phyloP scores from a whole-genome alignment of 805 yeast genomes.

The Suhomyces emberorum region DNA sequence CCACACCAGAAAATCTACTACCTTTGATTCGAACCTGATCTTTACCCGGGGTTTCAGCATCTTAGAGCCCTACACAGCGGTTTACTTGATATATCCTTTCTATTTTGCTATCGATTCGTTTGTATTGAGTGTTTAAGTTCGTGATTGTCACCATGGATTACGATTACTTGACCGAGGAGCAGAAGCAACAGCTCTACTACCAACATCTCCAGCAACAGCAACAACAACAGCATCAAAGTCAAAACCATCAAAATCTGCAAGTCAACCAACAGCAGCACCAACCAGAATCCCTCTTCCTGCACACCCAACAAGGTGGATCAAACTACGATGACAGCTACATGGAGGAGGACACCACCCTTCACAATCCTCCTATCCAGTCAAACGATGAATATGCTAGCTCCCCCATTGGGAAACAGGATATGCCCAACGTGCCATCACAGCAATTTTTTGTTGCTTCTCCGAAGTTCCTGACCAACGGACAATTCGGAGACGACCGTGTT shows the following conservation, averaged over 20 bases:
- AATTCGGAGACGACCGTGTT: conserved; percentile 10
- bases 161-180: conserved; percentile 29
- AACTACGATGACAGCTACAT: conserved; percentile 30
- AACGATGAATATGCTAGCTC: conserved; percentile 7
- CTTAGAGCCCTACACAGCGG: too few relatives aligned
- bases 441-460: conserved; percentile 9
- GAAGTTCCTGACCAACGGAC: conserved; percentile 9
- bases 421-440: conserved; percentile 4
- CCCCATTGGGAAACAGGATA: conserved; percentile 7
- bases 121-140: too few relatives aligned
- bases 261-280: conserved; percentile 13
- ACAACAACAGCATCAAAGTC: conserved; percentile 11
- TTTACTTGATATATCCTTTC: too few relatives aligned
- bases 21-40: too few relatives aligned
- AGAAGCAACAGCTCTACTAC: conserved; percentile 27
- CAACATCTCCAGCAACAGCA: conserved; percentile 21
- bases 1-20: too few relatives aligned
- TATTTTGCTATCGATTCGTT: too few relatives aligned
- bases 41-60: too few relatives aligned
- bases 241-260: conserved; percentile 7
- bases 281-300: conserved; percentile 6
- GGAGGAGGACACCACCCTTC: conserved; percentile 37
- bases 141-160: conserved; percentile 20
- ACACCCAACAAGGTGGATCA: conserved; percentile 10
- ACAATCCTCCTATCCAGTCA: conserved; percentile 8